Percentiles rank a stretch among this genome's conserved stretches.
These are phyloP conservation scores for Calonectria honghensis DNA, from an alignment of 2,329 filamentous ascomycete genomes.

Conservation along the genomic window DNA sequence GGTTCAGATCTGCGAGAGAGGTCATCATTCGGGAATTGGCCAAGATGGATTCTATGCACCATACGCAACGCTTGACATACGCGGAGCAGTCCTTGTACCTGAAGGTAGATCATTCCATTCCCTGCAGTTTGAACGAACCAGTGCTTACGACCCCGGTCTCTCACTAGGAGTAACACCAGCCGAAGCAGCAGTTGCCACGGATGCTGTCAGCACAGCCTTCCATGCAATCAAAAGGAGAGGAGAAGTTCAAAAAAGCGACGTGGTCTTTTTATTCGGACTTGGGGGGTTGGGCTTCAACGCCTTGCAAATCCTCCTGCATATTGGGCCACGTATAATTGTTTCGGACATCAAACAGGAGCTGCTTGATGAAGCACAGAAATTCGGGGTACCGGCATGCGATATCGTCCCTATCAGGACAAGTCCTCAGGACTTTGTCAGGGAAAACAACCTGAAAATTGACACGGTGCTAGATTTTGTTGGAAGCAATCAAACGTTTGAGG, in stretches of 20 bases:
- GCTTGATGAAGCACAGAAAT: slow-evolving; percentile 41
- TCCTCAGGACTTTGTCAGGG: slow-evolving; percentile 41
- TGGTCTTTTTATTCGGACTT: slow-evolving; percentile 45
- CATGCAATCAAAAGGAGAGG: slow-evolving; percentile 47
- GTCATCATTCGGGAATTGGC: slow-evolving; percentile 65
- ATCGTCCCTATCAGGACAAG: slow-evolving; percentile 41
- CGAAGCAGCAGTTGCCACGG: slow-evolving; percentile 48
- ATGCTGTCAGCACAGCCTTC: slow-evolving; percentile 49
- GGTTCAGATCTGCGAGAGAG: slow-evolving; percentile 59
- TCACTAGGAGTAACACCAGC: slow-evolving; percentile 42
- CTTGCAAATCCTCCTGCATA: slow-evolving; percentile 43
- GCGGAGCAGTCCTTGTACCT: slow-evolving; percentile 44
- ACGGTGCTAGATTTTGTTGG: slow-evolving; percentile 50
- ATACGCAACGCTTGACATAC: slow-evolving; percentile 58
- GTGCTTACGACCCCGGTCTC: too few species aligned
- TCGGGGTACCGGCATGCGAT: slow-evolving; percentile 38
- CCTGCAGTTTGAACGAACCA: neutral
- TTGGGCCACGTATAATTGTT: slow-evolving; percentile 45
- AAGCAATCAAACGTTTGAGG: slow-evolving; percentile 51
- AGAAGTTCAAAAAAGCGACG: slow-evolving; percentile 41
- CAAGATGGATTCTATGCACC: slow-evolving; percentile 66
- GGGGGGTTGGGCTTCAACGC: slow-evolving; percentile 48
- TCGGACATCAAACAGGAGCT: slow-evolving; percentile 47
- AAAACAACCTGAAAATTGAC: slow-evolving; percentile 40
- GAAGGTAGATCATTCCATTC: slow-evolving; percentile 18